Percentiles rank a stretch among this genome's conserved stretches.
Evolutionary conservation across 352 stramenopile species (phyloP).

Genomic region (Pythium myriotylum): DNA sequence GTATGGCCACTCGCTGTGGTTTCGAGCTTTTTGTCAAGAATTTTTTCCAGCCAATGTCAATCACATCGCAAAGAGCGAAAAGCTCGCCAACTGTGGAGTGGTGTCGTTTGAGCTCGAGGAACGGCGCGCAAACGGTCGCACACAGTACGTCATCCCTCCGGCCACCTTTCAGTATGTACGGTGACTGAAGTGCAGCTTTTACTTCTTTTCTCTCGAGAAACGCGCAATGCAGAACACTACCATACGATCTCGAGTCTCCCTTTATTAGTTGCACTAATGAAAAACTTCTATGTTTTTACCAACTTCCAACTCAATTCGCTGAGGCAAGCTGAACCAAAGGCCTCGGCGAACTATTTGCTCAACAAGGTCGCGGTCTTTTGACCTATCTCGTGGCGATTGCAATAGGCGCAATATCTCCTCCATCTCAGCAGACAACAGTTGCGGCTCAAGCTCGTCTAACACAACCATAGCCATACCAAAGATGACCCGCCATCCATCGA

Average conservation of each 20-base stretch:
- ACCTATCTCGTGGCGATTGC: slow-evolving; percentile 58
- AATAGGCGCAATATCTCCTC: slow-evolving; percentile 71
- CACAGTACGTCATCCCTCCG: slow-evolving; percentile 13
- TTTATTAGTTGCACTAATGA: slow-evolving; percentile 5
- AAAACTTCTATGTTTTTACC: not conserved
- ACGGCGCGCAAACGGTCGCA: slow-evolving; percentile 9
- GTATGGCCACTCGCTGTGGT: slow-evolving; percentile 88
- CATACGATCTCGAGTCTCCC: too few species aligned
- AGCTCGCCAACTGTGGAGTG: slow-evolving; percentile 80
- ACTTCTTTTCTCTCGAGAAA: too few species aligned
- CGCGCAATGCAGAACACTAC: too few species aligned
- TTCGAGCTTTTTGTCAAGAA: slow-evolving; percentile 80
- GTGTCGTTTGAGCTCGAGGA: slow-evolving; percentile 75
- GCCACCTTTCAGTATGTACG: slow-evolving; percentile 34
- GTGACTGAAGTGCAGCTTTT: not conserved
- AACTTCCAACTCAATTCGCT: not conserved
- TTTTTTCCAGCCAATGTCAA: slow-evolving; percentile 54
- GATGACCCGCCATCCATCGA: slow-evolving; percentile 81
- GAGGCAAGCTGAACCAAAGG: slow-evolving; percentile 14
- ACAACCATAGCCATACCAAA: slow-evolving; percentile 82
- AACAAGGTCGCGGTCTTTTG: slow-evolving; percentile 22
- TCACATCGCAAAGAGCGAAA: slow-evolving; percentile 56
- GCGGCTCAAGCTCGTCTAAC: slow-evolving; percentile 63
- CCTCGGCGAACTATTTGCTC: slow-evolving; percentile 21
- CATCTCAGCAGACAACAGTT: slow-evolving; percentile 58